These are phyloP conservation scores for Trifolium fragiferum DNA, from an alignment of 306 rosid genomes.

Conservation along the genomic window DNA sequence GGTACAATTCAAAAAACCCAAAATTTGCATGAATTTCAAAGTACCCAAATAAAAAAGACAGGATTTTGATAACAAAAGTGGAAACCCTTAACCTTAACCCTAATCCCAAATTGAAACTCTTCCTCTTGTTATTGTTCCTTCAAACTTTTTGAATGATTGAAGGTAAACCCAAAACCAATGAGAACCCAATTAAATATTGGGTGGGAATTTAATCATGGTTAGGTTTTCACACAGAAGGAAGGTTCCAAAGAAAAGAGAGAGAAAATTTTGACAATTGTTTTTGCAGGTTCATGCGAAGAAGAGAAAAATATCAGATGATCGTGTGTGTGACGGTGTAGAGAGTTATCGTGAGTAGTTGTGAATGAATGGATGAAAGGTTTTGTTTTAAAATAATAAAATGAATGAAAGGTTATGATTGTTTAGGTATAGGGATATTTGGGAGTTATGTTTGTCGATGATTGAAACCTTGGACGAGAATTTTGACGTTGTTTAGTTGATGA, in stretches of 20 bases:
- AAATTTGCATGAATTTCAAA: conserved; percentile 36
- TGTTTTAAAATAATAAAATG: too few relatives aligned
- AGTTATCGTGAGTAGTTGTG: background rate
- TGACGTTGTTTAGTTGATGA: background rate
- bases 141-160: conserved; percentile 13
- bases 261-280: conserved; percentile 29
- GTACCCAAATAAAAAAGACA: background rate
- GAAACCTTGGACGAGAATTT: background rate
- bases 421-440: rapidly evolving
- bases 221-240: conserved; percentile 44
- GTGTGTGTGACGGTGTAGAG: background rate
- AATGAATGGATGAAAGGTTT: too few relatives aligned
- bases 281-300: conserved; percentile 28
- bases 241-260: conserved; percentile 35
- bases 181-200: conserved; percentile 36
- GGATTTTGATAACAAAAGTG: background rate
- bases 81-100: conserved; percentile 47
- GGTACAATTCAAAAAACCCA: conserved; percentile 31
- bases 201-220: conserved; percentile 21
- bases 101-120: conserved; percentile 42
- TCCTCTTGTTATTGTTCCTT: conserved; percentile 15
- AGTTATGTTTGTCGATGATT: background rate
- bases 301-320: conserved; percentile 30
- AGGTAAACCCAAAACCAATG: conserved; percentile 1
- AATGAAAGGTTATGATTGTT: background rate